These are phyloP conservation scores for Ananas comosus DNA, from an alignment of 176 grass and related monocot genomes.

Conservation along the genomic window DNA sequence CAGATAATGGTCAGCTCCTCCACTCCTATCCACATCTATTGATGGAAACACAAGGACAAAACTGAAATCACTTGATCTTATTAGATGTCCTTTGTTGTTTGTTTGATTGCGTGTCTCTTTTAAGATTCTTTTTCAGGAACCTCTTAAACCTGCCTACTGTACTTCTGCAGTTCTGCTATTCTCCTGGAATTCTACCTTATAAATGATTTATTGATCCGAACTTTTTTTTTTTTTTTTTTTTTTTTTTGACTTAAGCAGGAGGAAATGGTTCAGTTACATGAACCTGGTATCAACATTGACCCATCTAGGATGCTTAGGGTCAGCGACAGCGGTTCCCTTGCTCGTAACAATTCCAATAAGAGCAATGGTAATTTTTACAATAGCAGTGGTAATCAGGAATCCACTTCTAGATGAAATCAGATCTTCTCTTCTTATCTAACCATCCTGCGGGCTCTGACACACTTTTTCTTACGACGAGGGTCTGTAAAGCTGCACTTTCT, in stretches of 20 bases:
- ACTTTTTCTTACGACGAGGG: conserved; percentile 38
- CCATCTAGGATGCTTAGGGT: conserved; percentile 19
- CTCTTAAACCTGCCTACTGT: not conserved
- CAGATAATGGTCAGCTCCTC: conserved; percentile 41
- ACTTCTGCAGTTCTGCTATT: not conserved
- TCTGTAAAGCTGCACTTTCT: conserved; percentile 46
- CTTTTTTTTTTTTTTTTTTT: too few species aligned
- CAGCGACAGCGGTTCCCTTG: conserved; percentile 27
- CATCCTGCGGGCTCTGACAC: conserved; percentile 38
- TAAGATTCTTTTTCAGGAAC: not conserved
- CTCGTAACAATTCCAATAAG: conserved; percentile 38
- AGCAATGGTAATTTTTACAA: conserved; percentile 33
- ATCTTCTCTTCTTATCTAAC: conserved; percentile 52
- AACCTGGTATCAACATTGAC: conserved; percentile 34
- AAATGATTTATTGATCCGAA: conserved; percentile 6
- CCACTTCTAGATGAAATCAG: conserved; percentile 57
- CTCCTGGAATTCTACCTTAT: not conserved
- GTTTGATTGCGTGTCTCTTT: not conserved
- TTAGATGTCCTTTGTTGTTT: not conserved
- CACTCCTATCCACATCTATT: not conserved
- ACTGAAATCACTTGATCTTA: not conserved
- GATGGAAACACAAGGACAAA: too few species aligned
- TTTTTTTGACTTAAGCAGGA: conserved; percentile 21
- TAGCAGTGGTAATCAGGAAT: conserved; percentile 37
- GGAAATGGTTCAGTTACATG: conserved; percentile 26